These are phyloP conservation scores for Solanum boliviense DNA, from an alignment of 257 asterid genomes.

Conservation along the genomic window DNA sequence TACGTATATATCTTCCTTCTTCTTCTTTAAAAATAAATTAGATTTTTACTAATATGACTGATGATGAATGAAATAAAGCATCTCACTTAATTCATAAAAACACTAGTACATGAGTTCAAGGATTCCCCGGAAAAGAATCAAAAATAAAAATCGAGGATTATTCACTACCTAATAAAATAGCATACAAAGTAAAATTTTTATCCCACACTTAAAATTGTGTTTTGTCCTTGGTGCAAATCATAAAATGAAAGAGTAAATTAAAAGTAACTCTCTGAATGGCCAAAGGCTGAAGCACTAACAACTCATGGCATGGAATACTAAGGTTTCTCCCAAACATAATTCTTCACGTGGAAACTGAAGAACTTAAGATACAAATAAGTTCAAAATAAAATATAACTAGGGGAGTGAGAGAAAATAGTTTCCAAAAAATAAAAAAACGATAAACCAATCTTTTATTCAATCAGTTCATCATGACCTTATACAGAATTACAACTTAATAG, in stretches of 20 bases:
- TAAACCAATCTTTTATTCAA: neutral
- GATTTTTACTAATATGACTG: neutral
- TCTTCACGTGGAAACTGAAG: neutral
- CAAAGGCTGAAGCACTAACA: neutral
- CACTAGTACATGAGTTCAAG: neutral
- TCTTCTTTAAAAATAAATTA: neutral
- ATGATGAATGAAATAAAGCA: neutral
- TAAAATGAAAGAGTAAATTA: neutral
- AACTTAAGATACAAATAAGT: neutral
- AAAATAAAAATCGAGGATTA: neutral
- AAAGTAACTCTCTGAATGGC: neutral
- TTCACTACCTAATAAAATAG: neutral
- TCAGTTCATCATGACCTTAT: neutral
- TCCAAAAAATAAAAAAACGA: too few relatives aligned
- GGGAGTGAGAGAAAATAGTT: neutral
- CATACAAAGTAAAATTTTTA: too few relatives aligned
- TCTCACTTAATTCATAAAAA: neutral
- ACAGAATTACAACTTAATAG: neutral
- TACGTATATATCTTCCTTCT: neutral
- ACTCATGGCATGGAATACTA: neutral
- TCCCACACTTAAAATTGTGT: neutral
- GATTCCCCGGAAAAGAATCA: neutral
- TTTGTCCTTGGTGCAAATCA: neutral
- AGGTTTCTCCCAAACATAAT: neutral
- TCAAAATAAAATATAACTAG: neutral